These are phyloP conservation scores for Deinandra increscens DNA, from an alignment of 129 eudicot genomes.

Conservation along the genomic window DNA sequence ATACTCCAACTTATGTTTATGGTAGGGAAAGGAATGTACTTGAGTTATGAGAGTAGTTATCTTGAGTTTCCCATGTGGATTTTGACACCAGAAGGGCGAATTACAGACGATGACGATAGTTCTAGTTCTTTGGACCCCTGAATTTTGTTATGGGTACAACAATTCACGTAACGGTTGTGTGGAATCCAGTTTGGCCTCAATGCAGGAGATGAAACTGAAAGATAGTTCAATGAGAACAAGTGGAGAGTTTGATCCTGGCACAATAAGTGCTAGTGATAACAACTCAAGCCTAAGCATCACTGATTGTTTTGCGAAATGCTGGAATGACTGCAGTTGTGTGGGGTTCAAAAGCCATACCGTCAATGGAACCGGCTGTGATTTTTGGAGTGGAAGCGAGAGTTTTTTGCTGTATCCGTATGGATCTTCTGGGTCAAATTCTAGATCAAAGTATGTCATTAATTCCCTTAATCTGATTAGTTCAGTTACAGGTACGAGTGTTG, in stretches of 20 bases:
- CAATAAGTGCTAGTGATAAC: not conserved
- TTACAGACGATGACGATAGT: not conserved
- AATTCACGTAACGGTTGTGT: constrained; percentile 23
- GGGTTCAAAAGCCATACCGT: constrained; percentile 17
- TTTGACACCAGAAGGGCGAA: constrained; percentile 22
- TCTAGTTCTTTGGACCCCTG: constrained; percentile 12
- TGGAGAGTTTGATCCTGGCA: constrained; percentile 9
- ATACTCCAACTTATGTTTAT: constrained; percentile 19
- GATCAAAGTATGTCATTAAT: constrained; percentile 23
- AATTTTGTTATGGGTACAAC: constrained; percentile 26
- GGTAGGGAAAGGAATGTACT: not conserved
- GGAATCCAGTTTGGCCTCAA: not conserved
- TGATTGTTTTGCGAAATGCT: constrained; percentile 48
- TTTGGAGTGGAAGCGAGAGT: constrained; percentile 16
- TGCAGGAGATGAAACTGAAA: constrained; percentile 15
- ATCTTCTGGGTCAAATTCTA: not conserved
- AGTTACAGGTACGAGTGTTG: constrained; percentile 11
- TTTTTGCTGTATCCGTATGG: constrained; percentile 13
- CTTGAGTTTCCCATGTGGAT: not conserved
- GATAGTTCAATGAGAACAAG: not conserved
- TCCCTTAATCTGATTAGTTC: constrained; percentile 1
- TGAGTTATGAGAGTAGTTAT: not conserved
- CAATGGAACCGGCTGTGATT: constrained; percentile 30
- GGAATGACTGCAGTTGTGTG: constrained; percentile 47
- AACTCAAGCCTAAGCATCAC: constrained; percentile 33